These are phyloP conservation scores for Venturia nashicola DNA, from an alignment of 2,329 filamentous ascomycete genomes.

Conservation along the genomic window DNA sequence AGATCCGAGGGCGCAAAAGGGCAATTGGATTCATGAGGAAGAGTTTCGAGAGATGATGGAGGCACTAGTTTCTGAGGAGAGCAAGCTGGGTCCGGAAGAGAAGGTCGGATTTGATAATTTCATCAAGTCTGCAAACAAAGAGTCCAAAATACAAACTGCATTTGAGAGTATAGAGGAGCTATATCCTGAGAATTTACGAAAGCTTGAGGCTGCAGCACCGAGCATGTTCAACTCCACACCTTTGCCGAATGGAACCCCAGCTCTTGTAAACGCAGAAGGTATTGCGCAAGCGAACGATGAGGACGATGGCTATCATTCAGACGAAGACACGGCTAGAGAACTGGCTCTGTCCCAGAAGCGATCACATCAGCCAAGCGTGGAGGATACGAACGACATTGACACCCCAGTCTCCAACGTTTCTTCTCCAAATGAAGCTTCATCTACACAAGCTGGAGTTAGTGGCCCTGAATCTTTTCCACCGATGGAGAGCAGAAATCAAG, in stretches of 20 bases:
- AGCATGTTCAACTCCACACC: not conserved
- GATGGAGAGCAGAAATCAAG: not conserved
- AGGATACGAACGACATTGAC: constrained; percentile 15
- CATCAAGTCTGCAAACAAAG: constrained; percentile 40
- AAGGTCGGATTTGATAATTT: constrained; percentile 54
- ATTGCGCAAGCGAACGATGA: not conserved
- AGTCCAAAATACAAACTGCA: constrained; percentile 56
- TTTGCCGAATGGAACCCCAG: not conserved
- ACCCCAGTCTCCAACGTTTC: not conserved
- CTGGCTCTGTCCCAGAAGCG: not conserved
- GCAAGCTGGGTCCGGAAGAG: constrained; percentile 30
- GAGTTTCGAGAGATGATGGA: constrained; percentile 60
- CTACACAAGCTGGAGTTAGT: not conserved
- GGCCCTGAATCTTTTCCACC: not conserved
- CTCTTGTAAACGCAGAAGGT: constrained; percentile 1
- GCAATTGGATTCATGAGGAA: constrained; percentile 87
- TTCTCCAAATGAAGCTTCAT: not conserved
- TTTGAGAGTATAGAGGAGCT: constrained; percentile 80
- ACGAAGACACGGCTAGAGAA: constrained; percentile 23
- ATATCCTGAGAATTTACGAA: constrained; percentile 52
- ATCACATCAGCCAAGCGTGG: constrained; percentile 13
- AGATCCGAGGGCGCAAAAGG: constrained; percentile 56
- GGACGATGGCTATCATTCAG: constrained; percentile 23
- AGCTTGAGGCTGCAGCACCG: not conserved
- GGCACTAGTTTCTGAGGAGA: constrained; percentile 54